These are phyloP conservation scores for Aureobasidium leucospermi DNA, from an alignment of 2,329 filamentous ascomycete genomes.

Conservation along the genomic window DNA sequence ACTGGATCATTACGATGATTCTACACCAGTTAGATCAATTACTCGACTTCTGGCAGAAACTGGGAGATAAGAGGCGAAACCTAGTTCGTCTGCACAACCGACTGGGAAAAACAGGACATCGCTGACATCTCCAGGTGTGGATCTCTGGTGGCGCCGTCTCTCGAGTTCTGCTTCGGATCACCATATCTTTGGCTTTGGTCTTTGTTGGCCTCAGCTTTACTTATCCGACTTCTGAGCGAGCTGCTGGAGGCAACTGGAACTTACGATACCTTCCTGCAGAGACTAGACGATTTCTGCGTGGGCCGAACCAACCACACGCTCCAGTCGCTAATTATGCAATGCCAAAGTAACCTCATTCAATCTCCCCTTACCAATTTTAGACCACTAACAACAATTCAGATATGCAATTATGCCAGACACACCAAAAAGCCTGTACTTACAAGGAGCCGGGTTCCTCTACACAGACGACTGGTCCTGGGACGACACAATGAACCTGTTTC, in stretches of 20 bases:
- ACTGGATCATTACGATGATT: background rate
- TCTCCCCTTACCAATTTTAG: background rate
- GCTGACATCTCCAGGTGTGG: background rate
- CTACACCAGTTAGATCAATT: background rate
- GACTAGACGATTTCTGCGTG: background rate
- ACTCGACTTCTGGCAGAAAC: background rate
- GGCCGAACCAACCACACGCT: too few relatives aligned
- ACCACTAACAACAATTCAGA: background rate
- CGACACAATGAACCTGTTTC: background rate
- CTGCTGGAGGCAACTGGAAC: background rate
- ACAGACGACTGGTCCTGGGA: background rate
- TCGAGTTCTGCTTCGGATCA: background rate
- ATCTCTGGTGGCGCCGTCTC: background rate
- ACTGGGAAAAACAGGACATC: background rate
- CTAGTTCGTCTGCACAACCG: background rate
- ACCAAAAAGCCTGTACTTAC: background rate
- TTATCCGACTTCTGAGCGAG: background rate
- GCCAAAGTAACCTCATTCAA: background rate
- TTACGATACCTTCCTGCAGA: background rate
- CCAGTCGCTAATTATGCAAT: background rate
- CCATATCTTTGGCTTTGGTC: background rate
- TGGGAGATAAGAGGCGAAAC: background rate
- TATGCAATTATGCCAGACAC: background rate
- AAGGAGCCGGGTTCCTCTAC: background rate
- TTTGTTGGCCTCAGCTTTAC: background rate